Evolutionary conservation across 2,329 filamentous ascomycete species (phyloP).

Genomic region (Talaromyces sp.): DNA sequence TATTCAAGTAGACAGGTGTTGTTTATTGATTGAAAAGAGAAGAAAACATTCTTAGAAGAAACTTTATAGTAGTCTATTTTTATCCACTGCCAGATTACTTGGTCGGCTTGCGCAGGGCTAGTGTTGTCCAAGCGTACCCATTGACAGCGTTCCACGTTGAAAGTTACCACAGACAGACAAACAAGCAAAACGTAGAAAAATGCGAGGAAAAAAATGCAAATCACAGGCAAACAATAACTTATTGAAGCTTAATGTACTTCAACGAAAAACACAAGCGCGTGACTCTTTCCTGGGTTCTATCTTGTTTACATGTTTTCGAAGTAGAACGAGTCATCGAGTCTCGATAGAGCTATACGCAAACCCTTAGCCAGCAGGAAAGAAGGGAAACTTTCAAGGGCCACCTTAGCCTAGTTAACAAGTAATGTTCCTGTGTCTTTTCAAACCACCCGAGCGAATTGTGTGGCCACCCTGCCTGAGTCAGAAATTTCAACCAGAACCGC

Average conservation of each 20-base stretch:
- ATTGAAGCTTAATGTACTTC: background rate
- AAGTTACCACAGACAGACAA: too few species aligned
- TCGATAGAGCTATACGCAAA: background rate
- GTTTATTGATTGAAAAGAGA: background rate
- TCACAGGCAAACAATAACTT: background rate
- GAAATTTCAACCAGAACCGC: background rate
- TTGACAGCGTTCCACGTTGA: too few species aligned
- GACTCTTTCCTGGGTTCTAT: background rate
- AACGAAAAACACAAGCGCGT: background rate
- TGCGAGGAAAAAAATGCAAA: background rate
- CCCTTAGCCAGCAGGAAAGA: background rate
- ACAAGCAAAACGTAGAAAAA: too few species aligned
- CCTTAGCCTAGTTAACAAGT: background rate
- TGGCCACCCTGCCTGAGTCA: background rate
- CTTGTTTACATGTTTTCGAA: background rate
- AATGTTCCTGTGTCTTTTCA: too few species aligned
- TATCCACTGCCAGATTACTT: too few species aligned
- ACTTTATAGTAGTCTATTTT: background rate
- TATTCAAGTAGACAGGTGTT: background rate
- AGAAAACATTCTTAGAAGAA: background rate
- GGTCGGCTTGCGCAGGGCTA: too few species aligned
- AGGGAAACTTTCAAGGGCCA: background rate
- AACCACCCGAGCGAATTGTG: background rate
- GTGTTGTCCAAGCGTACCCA: too few species aligned
- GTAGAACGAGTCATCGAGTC: background rate